Base-by-base conservation (phyloP, 345 rosid species). In the Arabidopsis thaliana region DNA sequence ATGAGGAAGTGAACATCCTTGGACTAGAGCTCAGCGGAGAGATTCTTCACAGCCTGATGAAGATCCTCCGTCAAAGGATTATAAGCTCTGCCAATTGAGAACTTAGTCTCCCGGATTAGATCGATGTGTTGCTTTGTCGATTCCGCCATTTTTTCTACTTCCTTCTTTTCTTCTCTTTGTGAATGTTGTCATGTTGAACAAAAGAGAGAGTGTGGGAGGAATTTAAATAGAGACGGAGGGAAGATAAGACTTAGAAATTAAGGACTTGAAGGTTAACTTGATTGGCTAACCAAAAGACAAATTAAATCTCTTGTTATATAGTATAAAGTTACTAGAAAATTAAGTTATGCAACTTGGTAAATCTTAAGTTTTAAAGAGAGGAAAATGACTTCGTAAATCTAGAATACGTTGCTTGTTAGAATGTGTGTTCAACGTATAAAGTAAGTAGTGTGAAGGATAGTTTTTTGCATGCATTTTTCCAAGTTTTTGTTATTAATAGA, bases 1-100 rank as follows among this genome's bases (percentile, higher is more conserved):
- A 89, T 87, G 20, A 89, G 84, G 58, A 87, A 84, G 72, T 89
- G 94, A 4, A 85, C 88, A 72, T 86, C 91, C 30, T 86, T 90
- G 1, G 91, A 57, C 48, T 90, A 90, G 13, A 90, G 91, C 32
- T 90, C 93, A 48, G 84, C 96, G 0, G 96, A 86, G 14, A 90
- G 89, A 68, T 81, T 78, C 51, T 80, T 80, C 0, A 87, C 86
- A 5, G 97, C 89, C 5, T 85, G 84, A 45, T 88, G 89, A 53
- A 88, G 88, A 76, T 85, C 87, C 57, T 83, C 84, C 5, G 71
- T 84, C 55, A 84, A 28, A 0, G 87, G 89, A 59, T 85, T 86
- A 5, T n/a, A 69, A 7, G 69, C 83, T 14, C 87, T 84, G 8
- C 94, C 97, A 23, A 87, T 85, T 1, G 88, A 87, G 67, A 83